Conservation (phyloP, 2,329 filamentous ascomycete species). For the Aspergillus unguis region DNA sequence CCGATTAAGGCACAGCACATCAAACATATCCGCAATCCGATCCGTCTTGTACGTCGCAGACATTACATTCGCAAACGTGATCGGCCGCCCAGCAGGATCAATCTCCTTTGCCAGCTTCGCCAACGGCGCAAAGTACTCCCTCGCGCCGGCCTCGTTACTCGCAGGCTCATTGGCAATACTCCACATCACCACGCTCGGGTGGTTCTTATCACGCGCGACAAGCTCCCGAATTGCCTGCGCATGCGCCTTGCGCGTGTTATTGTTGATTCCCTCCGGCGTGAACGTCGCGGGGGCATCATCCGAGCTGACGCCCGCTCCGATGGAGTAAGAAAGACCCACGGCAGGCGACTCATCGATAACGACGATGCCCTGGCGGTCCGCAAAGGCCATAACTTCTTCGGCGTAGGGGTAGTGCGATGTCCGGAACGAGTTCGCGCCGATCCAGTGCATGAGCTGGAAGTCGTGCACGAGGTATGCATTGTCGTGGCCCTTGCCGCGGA, state of each 20-base stretch:
- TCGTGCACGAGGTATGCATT: slow-evolving; percentile 32
- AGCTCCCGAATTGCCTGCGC: slow-evolving; percentile 2
- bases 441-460: slow-evolving; percentile 29
- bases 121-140: slow-evolving; percentile 25
- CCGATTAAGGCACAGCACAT: slow-evolving; percentile 1
- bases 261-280: background rate
- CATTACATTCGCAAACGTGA: slow-evolving; percentile 5
- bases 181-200: slow-evolving; percentile 2
- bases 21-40: background rate
- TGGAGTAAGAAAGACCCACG: background rate
- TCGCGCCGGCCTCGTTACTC: slow-evolving; percentile 12
- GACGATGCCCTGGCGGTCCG: background rate
- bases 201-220: background rate
- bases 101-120: background rate
- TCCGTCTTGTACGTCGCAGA: background rate
- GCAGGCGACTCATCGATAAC: background rate
- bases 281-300: background rate
- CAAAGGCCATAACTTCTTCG: background rate
- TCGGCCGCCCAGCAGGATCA: background rate
- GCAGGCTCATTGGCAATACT: background rate
- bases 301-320: background rate
- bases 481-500: slow-evolving; percentile 23
- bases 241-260: background rate
- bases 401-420: slow-evolving; percentile 33
- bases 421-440: slow-evolving; percentile 32